These are phyloP conservation scores for Trichoderma virens DNA, from an alignment of 495 filamentous ascomycete genomes.

Conservation along the genomic window DNA sequence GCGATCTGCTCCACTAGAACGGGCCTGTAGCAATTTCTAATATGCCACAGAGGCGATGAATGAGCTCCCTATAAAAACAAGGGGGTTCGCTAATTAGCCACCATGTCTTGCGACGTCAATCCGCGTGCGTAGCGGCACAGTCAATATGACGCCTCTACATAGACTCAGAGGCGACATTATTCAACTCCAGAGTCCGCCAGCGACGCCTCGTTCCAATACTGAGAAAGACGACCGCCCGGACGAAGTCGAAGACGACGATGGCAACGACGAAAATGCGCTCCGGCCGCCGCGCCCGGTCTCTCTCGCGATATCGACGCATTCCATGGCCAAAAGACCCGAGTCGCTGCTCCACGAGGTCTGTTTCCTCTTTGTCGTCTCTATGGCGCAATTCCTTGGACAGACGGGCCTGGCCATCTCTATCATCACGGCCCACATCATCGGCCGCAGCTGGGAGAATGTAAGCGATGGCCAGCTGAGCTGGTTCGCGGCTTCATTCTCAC, in stretches of 20 bases:
- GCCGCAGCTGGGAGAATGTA: slow-evolving; percentile 31
- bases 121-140: background rate
- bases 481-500: slow-evolving; percentile 44
- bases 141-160: background rate
- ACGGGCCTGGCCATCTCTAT: slow-evolving; percentile 30
- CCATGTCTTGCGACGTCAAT: background rate
- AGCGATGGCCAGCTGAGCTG: slow-evolving; percentile 39
- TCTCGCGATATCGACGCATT: background rate
- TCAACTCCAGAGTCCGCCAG: background rate
- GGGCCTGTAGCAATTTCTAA: slow-evolving; percentile 4
- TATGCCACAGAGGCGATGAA: background rate
- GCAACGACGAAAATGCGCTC: background rate
- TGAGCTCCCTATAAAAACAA: background rate
- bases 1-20: background rate
- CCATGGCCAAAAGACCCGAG: slow-evolving; percentile 4
- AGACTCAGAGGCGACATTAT: background rate
- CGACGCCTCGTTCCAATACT: background rate
- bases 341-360: slow-evolving; percentile 12
- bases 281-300: background rate
- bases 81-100: background rate
- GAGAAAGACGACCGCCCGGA: background rate
- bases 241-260: background rate
- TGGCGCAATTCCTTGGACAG: slow-evolving; percentile 30
- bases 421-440: slow-evolving; percentile 36
- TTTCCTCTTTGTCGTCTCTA: slow-evolving; percentile 22